phyloP scores from a whole-genome alignment of 2,329 filamentous ascomycete species.

The Diaporthe nobilis region DNA sequence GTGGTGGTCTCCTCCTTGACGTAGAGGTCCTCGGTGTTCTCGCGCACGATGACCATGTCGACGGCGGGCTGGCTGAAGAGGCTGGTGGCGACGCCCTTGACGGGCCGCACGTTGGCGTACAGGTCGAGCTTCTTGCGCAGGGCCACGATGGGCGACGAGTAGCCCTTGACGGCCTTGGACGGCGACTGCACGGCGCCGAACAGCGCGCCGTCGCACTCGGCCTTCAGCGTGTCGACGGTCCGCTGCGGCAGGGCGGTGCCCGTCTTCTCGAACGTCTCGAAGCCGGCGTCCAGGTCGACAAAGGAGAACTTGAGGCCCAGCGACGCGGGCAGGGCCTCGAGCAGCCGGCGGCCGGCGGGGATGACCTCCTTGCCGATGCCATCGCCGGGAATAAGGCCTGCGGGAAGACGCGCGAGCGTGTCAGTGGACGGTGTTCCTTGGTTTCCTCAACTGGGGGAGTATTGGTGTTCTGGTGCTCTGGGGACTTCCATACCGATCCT shows the following conservation, averaged over 20 bases:
- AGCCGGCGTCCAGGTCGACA: conserved; percentile 92
- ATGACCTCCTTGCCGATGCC: conserved; percentile 99
- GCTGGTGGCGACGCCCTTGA: conserved; percentile 83
- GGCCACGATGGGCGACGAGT: conserved; percentile 96
- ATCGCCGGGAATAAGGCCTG: conserved; percentile 96
- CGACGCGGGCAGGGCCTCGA: conserved; percentile 94
- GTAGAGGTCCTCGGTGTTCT: conserved; percentile 99
- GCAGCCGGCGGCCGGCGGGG: conserved; percentile 89
- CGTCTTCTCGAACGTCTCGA: conserved; percentile 91
- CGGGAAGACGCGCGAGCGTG: background rate
- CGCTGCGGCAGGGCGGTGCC: conserved; percentile 90
- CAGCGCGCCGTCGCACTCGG: conserved; percentile 94
- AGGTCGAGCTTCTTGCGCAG: conserved; percentile 95
- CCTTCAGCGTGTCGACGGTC: conserved; percentile 89
- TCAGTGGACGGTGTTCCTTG: background rate
- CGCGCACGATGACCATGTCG: conserved; percentile 97
- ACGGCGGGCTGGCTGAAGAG: conserved; percentile 70
- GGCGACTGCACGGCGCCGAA: conserved; percentile 97
- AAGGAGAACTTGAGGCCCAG: conserved; percentile 95
- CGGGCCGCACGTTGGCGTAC: conserved; percentile 97
- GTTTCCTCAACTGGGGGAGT: background rate
- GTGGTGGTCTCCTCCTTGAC: conserved; percentile 96
- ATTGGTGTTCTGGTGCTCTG: no score
- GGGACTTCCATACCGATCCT: conserved; percentile 69
- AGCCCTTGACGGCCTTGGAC: conserved; percentile 89